Base-by-base conservation (phyloP, 2,329 filamentous ascomycete genomes). In the Fusarium lateritium region DNA sequence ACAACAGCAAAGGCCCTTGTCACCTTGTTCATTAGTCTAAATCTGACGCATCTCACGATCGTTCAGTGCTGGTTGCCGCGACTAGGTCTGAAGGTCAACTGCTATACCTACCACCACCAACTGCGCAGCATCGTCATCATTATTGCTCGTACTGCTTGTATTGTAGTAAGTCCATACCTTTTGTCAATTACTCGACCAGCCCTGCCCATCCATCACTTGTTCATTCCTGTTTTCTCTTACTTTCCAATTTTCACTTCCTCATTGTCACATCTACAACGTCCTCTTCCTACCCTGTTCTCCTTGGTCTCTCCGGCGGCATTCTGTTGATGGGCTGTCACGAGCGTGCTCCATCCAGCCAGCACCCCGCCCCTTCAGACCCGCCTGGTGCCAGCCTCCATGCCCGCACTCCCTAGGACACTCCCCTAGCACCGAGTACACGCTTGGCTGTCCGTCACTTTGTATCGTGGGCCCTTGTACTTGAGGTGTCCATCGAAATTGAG, bases 281-380 rank as follows among this genome's bases (percentile, higher is more conserved):
- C 61, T 46, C 52, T 55, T 65, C 34, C 50, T 28, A 40, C 51
- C 47, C 52, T 61, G 15, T 40, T 49, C 47, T 60, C 40, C 40
- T 54, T 60, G 39, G 53, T 38, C 42, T 54, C 46, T 45, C 59
- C 50, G 59, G 63, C 62, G 65, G 64, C 63, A 63, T 73, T 70
- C 65, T 67, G 61, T 73, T 56, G 58, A 68, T 69, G 67, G 71
- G 71, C 70, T 74, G 75, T 76, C 75, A 76, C 74, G 75, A 76
- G 75, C 63, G 69, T 76, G 70, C 73, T 75, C 74, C 74, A 74
- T 75, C 56, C 69, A 75, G 62, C 59, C 72, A 75, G 60, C 71
- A 76, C 75, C 75, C 75, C 75, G 75, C 74, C 67, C 73, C 70
- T 71, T 61, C 45, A 73, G 74, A 76, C 74, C 74, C 74, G 74